Conservation (phyloP, 2,329 filamentous ascomycete genomes). For the Zymoseptoria brevis region DNA sequence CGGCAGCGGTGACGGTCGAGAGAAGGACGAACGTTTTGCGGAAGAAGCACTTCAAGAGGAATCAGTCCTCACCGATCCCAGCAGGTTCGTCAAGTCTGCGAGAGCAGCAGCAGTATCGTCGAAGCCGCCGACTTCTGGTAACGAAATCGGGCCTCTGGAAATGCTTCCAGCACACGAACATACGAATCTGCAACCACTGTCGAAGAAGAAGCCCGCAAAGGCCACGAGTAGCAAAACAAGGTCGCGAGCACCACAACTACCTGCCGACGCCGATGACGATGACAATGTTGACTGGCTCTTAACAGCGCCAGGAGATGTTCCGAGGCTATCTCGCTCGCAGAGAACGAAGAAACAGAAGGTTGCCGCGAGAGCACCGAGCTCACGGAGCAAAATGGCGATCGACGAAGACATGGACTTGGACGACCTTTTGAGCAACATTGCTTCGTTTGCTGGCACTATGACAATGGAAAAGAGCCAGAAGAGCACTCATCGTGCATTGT, state of each 20-base stretch:
- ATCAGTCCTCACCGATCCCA: too few species aligned
- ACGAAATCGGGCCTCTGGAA: background rate
- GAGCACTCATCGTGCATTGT: background rate
- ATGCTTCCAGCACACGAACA: background rate
- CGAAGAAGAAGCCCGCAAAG: background rate
- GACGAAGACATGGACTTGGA: constrained; percentile 22
- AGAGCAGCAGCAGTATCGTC: background rate
- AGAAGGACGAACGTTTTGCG: background rate
- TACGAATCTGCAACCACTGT: background rate
- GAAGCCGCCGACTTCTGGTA: background rate
- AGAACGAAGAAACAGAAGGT: background rate
- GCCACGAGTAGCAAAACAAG: background rate
- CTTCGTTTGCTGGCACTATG: constrained; percentile 8
- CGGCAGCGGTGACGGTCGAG: too few species aligned
- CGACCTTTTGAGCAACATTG: constrained; percentile 23
- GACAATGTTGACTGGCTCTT: constrained; percentile 24
- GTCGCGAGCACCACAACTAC: background rate
- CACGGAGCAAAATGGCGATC: constrained; percentile 1
- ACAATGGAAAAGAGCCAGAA: background rate
- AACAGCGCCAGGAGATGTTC: background rate
- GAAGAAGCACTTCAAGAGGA: too few species aligned
- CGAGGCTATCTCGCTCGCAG: background rate
- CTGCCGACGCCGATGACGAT: constrained; percentile 3
- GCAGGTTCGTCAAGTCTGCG: background rate
- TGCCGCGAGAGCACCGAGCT: constrained; percentile 2